A percentile compares a stretch with the other conserved stretches of the same genome.
phyloP scores from a whole-genome alignment of 208 protist species.

The Angomonas deanei region DNA sequence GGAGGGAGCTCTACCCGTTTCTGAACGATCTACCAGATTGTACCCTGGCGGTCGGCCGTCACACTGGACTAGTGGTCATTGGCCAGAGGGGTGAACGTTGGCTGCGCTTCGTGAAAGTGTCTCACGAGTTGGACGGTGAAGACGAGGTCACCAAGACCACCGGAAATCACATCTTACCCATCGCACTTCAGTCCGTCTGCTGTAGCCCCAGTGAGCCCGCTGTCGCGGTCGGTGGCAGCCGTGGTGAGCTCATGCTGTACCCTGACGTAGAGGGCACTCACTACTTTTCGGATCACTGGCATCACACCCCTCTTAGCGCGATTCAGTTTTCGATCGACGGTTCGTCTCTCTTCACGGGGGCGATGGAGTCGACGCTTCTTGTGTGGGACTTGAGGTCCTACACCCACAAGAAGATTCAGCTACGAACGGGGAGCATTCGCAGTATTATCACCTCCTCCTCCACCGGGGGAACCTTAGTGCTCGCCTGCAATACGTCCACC shows the following conservation, averaged over 20 bases:
- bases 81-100: conserved; percentile 38
- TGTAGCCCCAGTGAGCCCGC: conserved; percentile 38
- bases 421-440: conserved; percentile 33
- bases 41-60: conserved; percentile 35
- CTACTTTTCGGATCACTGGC: conserved; percentile 86
- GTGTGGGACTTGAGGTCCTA: conserved; percentile 66
- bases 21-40: conserved; percentile 11
- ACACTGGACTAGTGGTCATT: conserved; percentile 60
- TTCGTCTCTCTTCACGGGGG: conserved; percentile 66
- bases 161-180: conserved; percentile 16
- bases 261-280: conserved; percentile 44
- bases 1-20: conserved; percentile 39
- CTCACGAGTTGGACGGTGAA: conserved; percentile 13
- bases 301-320: conserved; percentile 77
- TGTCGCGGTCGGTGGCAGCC: conserved; percentile 64
- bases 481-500: conserved; percentile 61
- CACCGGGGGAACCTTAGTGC: conserved; percentile 35
- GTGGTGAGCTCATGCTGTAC: conserved; percentile 73
- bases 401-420: conserved; percentile 47
- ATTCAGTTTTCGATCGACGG: conserved; percentile 71
- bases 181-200: conserved; percentile 48
- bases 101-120: conserved; percentile 35
- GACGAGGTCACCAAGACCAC: background rate
- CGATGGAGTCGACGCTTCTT: conserved; percentile 56
- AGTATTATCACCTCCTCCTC: conserved; percentile 32